Conservation (phyloP, 495 filamentous ascomycete genomes). For the Aspergillus bertholletiae region DNA sequence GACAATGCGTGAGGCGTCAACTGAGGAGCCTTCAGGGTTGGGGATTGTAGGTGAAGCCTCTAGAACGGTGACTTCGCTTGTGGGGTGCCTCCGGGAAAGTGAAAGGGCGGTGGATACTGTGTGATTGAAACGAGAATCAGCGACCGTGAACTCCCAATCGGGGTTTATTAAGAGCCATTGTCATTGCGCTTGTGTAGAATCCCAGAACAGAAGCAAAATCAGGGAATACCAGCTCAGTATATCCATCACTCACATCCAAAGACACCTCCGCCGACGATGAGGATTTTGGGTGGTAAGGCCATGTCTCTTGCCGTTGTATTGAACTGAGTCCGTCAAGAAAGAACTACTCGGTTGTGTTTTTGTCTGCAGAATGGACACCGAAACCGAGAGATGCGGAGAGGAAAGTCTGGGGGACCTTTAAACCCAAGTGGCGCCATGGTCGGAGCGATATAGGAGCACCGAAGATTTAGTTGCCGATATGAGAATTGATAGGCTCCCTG, state of each 20-base stretch:
- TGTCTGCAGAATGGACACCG: neutral
- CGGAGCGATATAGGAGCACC: neutral
- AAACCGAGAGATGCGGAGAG: neutral
- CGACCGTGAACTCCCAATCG: neutral
- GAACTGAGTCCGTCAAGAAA: neutral
- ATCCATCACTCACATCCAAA: conserved; percentile 57
- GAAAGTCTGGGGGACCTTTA: neutral
- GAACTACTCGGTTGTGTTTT: neutral
- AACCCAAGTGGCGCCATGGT: neutral
- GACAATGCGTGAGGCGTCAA: conserved; percentile 76
- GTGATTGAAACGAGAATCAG: conserved; percentile 8
- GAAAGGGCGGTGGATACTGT: conserved; percentile 63
- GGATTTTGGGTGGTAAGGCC: conserved; percentile 50
- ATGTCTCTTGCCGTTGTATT: no score
- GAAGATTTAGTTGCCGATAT: neutral
- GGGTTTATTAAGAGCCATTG: neutral
- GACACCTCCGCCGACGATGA: conserved; percentile 75
- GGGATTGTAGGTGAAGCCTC: conserved; percentile 67
- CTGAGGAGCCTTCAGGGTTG: conserved; percentile 64
- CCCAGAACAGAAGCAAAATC: neutral
- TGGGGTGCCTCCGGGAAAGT: conserved; percentile 55
- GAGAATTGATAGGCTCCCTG: neutral
- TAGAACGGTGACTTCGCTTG: conserved; percentile 60
- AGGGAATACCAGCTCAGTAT: conserved; percentile 1
- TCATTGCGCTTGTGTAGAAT: neutral